Evolutionary conservation across 257 asterid genomes (phyloP), one percentile per base, ranked within the genome.

Genomic region (Jacaranda mimosifolia): DNA sequence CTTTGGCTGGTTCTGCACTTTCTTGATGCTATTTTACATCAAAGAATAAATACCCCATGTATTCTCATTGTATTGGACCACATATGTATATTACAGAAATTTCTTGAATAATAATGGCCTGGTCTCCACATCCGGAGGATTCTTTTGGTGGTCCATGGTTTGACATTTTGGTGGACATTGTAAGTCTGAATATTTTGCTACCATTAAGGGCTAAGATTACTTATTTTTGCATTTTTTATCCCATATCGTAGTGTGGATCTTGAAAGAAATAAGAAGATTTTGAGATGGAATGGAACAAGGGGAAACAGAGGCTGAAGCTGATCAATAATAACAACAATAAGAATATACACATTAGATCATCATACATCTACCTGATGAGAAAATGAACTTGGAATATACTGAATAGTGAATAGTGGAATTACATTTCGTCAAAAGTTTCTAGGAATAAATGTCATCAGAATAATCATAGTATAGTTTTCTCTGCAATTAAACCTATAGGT

Each of bases 41-140:
- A 72, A 46, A 76, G 78, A 76, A 72, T 59, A 55, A 76, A 43
- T 76, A 65, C 66, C 45, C 55, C 70, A 59, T 62, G 59, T 67
- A 68, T 9, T 17, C 60, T 49, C 40, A 58, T 2, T 79, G 12
- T 43, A 19, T 21, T 72, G 77, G 76, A 63, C 65, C 63, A 67
- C 69, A 57, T n/a, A n/a, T 69, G 19, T 17, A 52, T 67, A 35
- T 46, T 63, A 52, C 39, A 77, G 48, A 77, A 49, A 6, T 55
- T 35, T 40, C 42, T 68, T 56, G 62, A 74, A 63, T 62, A 65
- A 69, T 49, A 39, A 45, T 7, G 9, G 10, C 65, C 72, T 36
- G 12, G 19, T 35, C 75, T 26, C 79, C 3, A 73, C 67, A 59
- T 69, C 21, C 59, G 18, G 19, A 56, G 38, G 59, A 10, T 26